These are phyloP conservation scores for Nemophila menziesii DNA, from an alignment of 257 asterid genomes.

Conservation along the genomic window DNA sequence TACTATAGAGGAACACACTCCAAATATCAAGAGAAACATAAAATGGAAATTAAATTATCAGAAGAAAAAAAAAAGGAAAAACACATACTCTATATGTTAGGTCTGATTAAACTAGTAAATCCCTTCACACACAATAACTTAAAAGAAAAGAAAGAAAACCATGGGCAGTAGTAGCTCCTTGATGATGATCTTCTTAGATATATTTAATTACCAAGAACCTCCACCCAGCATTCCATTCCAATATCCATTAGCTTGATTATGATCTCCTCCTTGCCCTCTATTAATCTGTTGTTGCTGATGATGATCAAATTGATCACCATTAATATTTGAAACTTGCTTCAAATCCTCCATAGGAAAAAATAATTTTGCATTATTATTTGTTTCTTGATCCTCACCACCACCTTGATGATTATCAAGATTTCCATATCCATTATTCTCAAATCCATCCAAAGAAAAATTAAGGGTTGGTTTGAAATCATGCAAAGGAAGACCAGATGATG, in stretches of 20 bases:
- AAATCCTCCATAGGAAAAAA: slow-evolving; percentile 50
- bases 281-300: too few species aligned
- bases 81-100: slow-evolving; percentile 12
- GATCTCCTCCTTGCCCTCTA: slow-evolving; percentile 31
- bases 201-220: slow-evolving; percentile 36
- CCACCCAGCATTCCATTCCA: slow-evolving; percentile 67
- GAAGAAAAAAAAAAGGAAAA: neutral
- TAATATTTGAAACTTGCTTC: slow-evolving; percentile 21
- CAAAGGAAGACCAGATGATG: slow-evolving; percentile 22
- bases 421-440: slow-evolving; percentile 18
- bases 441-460: slow-evolving; percentile 44
- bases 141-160: slow-evolving; percentile 3
- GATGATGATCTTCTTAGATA: neutral
- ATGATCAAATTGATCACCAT: slow-evolving; percentile 6
- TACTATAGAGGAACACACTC: neutral
- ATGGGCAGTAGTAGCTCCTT: neutral
- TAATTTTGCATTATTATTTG: slow-evolving; percentile 20
- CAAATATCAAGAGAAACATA: neutral
- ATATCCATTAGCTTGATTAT: slow-evolving; percentile 25
- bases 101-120: slow-evolving; percentile 1
- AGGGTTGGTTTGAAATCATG: slow-evolving; percentile 35
- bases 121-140: slow-evolving; percentile 10
- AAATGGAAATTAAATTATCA: neutral
- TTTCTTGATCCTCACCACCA: slow-evolving; percentile 18
- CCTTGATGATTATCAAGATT: slow-evolving; percentile 13